Evolutionary conservation across 1,284 basidiomycete species (phyloP).

Genomic region (Cryptococcus hybrid): DNA sequence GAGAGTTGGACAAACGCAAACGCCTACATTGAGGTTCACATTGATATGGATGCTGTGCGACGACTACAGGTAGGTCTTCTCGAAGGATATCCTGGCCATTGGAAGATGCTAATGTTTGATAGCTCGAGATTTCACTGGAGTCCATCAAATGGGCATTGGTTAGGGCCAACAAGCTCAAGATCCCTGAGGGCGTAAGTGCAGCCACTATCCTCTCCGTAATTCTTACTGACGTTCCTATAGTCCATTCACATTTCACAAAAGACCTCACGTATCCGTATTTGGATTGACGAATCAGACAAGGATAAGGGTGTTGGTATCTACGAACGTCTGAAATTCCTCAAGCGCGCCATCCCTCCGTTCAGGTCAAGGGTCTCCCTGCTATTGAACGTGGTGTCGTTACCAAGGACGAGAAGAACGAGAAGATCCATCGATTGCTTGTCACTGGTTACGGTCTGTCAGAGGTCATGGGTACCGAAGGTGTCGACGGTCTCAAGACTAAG

Average conservation of each 20-base stretch:
- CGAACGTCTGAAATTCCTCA: conserved; percentile 80
- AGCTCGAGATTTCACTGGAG: conserved; percentile 90
- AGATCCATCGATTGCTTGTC: conserved; percentile 61
- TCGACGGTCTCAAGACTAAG: conserved; percentile 85
- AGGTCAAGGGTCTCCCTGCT: conserved; percentile 86
- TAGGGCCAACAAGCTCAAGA: conserved; percentile 83
- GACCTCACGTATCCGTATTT: conserved; percentile 80
- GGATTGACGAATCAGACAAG: conserved; percentile 64
- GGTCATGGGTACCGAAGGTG: conserved; percentile 97
- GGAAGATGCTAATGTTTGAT: too few relatives aligned
- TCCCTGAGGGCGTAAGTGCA: conserved; percentile 70
- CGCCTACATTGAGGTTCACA: conserved; percentile 89
- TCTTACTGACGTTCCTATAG: neutral
- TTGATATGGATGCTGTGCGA: conserved; percentile 85
- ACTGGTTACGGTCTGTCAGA: conserved; percentile 97
- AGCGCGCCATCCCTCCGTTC: conserved; percentile 74
- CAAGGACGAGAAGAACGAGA: conserved; percentile 64
- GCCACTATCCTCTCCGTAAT: too few relatives aligned
- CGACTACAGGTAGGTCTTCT: conserved; percentile 95
- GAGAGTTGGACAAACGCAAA: conserved; percentile 93
- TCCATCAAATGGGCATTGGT: conserved; percentile 93
- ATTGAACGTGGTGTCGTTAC: conserved; percentile 91
- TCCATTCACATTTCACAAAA: conserved; percentile 70
- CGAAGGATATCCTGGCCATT: conserved; percentile 23
- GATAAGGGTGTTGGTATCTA: conserved; percentile 59